Base-by-base conservation (phyloP, 306 rosid genomes). In the Glycyrrhiza uralensis region DNA sequence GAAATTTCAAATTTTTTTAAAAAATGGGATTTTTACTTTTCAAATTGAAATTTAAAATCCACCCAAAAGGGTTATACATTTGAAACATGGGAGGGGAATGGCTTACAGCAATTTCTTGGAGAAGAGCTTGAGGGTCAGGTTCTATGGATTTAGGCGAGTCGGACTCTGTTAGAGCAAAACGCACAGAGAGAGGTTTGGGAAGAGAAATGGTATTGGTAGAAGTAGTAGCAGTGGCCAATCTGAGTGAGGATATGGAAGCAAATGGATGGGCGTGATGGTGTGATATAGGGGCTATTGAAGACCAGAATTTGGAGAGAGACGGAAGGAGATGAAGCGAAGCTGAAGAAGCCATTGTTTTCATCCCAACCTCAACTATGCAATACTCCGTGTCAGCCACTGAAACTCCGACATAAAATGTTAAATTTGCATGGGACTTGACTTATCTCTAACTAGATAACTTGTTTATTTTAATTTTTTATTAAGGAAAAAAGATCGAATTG, bases 91-190 rank as follows among this genome's bases (percentile, higher is more conserved):
- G 57, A 66, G 46, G 20, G 50, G 58, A 68, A 69, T 14, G 13
- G 50, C 85, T 79, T 83, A 93, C 97, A 2, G 90, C 85, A 45
- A 89, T 78, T 29, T 83, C 61, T 83, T 83, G 93, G 33, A 93
- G 92, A 67, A 89, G 92, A 28, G 84, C 1, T 45, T 72, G 82
- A 17, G 84, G 78, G 6, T 84, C 82, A 56, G 92, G 88, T 36
- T 81, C 80, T 10, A 85, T 73, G 13, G 93, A 86, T 66, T 83
- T 86, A 33, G 90, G 80, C 0, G 97, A 87, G 55, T 89, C 89
- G 1, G 98, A 89, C 4, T 85, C 93, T 0, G 96, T 75, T 14
- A 93, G 84, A 70, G 98, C 91, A 46, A 86, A 83, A 24, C 87
- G 70, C 38, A 81, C 55, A 0, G 77, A 15, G 26, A 77, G 74